These are phyloP conservation scores for Funneliformis mosseae DNA, from an alignment of 192 early-diverging fungal species.

Conservation along the genomic window DNA sequence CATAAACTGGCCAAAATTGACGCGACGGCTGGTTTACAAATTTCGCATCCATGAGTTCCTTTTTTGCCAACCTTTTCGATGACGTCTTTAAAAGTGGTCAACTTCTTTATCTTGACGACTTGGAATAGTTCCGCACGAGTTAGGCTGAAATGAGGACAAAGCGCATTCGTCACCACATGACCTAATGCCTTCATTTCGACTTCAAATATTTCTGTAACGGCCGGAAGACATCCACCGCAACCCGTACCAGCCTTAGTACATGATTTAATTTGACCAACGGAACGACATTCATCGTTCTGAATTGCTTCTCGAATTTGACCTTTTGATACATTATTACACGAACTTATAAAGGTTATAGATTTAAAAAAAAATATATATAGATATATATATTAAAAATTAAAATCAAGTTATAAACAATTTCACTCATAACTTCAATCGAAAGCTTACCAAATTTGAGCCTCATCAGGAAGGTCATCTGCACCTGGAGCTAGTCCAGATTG, in stretches of 20 bases:
- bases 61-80: conserved; percentile 48
- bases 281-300: conserved; percentile 43
- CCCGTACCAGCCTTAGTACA: conserved; percentile 64
- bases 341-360: conserved; percentile 39
- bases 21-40: conserved; percentile 65
- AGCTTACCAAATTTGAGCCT: conserved; percentile 61
- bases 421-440: no score
- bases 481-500: conserved; percentile 42
- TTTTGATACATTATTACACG: conserved; percentile 72
- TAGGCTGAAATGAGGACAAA: conserved; percentile 65
- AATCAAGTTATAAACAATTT: neutral
- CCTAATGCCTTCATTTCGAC: conserved; percentile 61
- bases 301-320: conserved; percentile 55
- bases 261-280: conserved; percentile 58
- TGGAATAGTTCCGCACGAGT: conserved; percentile 63
- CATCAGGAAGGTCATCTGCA: conserved; percentile 61
- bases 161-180: conserved; percentile 50
- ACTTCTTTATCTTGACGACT: conserved; percentile 59
- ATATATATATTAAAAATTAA: neutral
- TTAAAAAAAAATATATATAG: neutral
- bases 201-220: conserved; percentile 61
- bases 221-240: conserved; percentile 66
- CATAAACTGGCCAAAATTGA: conserved; percentile 66
- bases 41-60: conserved; percentile 53
- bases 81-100: conserved; percentile 56